Evolutionary conservation across 495 filamentous ascomycete genomes (phyloP).

Genomic region (Margaritispora aquatica): DNA sequence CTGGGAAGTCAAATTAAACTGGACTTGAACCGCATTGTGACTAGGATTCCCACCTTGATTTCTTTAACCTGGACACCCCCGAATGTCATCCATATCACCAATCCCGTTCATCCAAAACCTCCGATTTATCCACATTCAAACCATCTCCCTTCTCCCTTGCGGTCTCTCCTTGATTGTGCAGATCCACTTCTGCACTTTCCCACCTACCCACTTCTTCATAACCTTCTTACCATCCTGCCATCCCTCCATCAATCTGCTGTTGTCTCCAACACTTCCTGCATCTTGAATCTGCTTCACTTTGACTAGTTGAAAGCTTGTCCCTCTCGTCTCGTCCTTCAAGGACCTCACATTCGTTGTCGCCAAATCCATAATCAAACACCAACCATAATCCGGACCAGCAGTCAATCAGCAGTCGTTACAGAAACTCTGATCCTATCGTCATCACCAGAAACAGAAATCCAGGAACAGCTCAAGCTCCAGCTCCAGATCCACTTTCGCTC

Average conservation of each 20-base stretch:
- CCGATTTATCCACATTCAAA: background rate
- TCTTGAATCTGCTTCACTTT: background rate
- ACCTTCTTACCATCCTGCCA: background rate
- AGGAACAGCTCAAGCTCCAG: background rate
- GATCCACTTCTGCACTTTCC: too few relatives aligned
- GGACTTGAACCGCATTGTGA: background rate
- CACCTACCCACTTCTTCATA: too few relatives aligned
- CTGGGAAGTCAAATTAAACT: background rate
- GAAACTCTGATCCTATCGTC: background rate
- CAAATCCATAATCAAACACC: background rate
- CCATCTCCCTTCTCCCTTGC: background rate
- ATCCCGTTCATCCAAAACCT: background rate
- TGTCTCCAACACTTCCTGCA: background rate
- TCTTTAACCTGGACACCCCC: background rate
- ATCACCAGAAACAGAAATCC: background rate
- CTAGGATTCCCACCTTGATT: background rate
- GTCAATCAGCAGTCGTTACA: background rate
- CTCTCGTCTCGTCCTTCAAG: background rate
- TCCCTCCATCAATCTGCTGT: too few relatives aligned
- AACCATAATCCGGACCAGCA: background rate
- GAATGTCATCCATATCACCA: background rate
- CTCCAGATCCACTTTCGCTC: slow-evolving; percentile 7
- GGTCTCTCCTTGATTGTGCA: background rate
- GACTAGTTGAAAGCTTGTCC: background rate
- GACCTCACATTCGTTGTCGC: background rate